Conservation (phyloP, 2,329 filamentous ascomycete genomes). For the Claviceps maximensis region DNA sequence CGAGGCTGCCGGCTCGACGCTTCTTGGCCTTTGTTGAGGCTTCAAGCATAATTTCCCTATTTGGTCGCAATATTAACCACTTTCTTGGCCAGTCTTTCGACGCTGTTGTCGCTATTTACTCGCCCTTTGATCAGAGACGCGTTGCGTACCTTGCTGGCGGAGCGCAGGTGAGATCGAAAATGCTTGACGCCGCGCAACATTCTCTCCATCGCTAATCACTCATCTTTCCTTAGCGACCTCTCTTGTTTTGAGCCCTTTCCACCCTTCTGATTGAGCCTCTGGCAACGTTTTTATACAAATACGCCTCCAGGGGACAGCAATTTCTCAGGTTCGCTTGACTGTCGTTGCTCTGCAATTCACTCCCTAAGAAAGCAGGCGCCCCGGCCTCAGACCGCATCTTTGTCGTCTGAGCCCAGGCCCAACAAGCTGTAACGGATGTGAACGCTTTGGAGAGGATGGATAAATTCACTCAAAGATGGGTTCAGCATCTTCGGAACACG, state of each 20-base stretch:
- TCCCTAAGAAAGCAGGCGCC: not conserved
- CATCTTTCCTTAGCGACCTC: not conserved
- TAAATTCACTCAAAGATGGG: constrained; percentile 11
- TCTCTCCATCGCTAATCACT: not conserved
- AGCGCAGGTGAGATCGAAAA: not conserved
- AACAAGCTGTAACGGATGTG: not conserved
- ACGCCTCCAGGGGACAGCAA: not conserved
- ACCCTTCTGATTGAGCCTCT: not conserved
- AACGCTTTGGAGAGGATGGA: constrained; percentile 4
- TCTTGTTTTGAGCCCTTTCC: not conserved
- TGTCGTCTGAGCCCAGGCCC: constrained; percentile 1
- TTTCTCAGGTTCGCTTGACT: not conserved
- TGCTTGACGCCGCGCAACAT: not conserved
- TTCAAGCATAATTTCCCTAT: not conserved
- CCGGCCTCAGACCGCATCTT: not conserved
- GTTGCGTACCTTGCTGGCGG: not conserved
- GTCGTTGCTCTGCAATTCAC: too few relatives aligned
- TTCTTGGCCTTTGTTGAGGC: not conserved
- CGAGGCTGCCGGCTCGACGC: not conserved
- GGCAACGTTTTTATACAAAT: not conserved
- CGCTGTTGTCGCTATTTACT: not conserved
- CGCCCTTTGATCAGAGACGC: not conserved
- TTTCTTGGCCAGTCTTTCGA: not conserved
- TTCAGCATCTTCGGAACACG: constrained; percentile 13
- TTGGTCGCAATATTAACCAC: not conserved